Evolutionary conservation across 2,329 filamentous ascomycete genomes (phyloP).

Genomic region (Penicillium sp.): DNA sequence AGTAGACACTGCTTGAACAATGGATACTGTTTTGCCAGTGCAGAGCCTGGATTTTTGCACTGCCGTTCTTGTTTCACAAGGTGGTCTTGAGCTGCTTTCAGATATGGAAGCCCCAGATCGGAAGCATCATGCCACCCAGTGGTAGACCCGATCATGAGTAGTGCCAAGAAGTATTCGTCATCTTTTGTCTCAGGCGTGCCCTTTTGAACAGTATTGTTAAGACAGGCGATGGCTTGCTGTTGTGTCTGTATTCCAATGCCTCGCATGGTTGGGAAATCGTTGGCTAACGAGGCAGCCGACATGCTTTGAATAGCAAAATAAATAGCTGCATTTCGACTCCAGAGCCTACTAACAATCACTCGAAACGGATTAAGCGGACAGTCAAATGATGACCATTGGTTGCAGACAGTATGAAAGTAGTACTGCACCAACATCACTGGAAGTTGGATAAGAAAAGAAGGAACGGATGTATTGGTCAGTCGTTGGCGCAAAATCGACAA

Average conservation of each 20-base stretch:
- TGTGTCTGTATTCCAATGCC: constrained; percentile 24
- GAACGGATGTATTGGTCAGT: constrained; percentile 17
- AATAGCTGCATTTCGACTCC: constrained; percentile 24
- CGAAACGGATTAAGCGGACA: constrained; percentile 25
- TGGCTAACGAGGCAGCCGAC: constrained; percentile 25
- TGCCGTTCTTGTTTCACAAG: constrained; percentile 17
- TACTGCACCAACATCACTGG: constrained; percentile 26
- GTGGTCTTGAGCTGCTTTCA: constrained; percentile 24
- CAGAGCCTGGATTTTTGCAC: constrained; percentile 17
- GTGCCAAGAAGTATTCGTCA: constrained; percentile 23
- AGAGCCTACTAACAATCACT: constrained; percentile 21
- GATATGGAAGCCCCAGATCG: constrained; percentile 21
- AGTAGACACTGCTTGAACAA: constrained; percentile 24
- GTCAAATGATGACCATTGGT: constrained; percentile 26
- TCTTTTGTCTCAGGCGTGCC: constrained; percentile 19
- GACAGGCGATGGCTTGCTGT: constrained; percentile 25
- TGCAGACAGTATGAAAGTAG: constrained; percentile 26
- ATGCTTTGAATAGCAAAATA: constrained; percentile 29
- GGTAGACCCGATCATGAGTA: constrained; percentile 24
- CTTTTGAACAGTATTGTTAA: constrained; percentile 18
- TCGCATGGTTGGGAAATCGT: constrained; percentile 25
- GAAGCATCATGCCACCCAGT: constrained; percentile 23
- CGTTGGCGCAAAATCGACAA: constrained; percentile 20
- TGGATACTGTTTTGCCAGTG: constrained; percentile 23
- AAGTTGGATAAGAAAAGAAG: constrained; percentile 23